Evolutionary conservation across 352 stramenopile genomes (phyloP).

Genomic region (Phytophthora foliorum): DNA sequence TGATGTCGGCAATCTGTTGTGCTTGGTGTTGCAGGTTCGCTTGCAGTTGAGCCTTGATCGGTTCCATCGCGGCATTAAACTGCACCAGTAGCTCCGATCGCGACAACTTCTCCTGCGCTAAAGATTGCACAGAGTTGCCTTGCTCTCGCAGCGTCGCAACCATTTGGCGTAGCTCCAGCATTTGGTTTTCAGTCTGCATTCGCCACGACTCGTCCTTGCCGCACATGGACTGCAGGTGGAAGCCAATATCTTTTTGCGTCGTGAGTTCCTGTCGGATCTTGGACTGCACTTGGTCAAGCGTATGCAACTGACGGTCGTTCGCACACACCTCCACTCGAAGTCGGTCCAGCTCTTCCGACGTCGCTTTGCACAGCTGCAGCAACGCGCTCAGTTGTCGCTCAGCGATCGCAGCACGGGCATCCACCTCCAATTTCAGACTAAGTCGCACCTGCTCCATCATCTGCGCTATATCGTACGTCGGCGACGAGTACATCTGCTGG

Average conservation of each 20-base stretch:
- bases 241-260: conserved; percentile 85
- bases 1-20: conserved; percentile 78
- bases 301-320: conserved; percentile 79
- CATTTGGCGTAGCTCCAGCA: conserved; percentile 81
- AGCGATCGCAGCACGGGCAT: conserved; percentile 76
- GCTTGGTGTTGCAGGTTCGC: conserved; percentile 79
- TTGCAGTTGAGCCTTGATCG: conserved; percentile 82
- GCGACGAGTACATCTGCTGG: conserved; percentile 68
- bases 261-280: conserved; percentile 85
- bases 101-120: conserved; percentile 82
- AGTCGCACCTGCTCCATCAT: conserved; percentile 90
- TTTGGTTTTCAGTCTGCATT: conserved; percentile 85
- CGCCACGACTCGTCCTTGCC: conserved; percentile 90
- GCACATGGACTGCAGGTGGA: conserved; percentile 83
- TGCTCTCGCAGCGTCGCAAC: conserved; percentile 78
- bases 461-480: conserved; percentile 80
- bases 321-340: conserved; percentile 77
- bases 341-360: conserved; percentile 79
- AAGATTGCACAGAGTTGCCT: conserved; percentile 64
- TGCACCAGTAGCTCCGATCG: conserved; percentile 78
- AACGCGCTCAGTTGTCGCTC: conserved; percentile 83
- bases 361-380: conserved; percentile 76
- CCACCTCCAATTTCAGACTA: conserved; percentile 87
- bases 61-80: conserved; percentile 85
- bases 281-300: conserved; percentile 76